Conservation (phyloP, 2,329 filamentous ascomycete genomes). For the Botrytis hyacinthi region DNA sequence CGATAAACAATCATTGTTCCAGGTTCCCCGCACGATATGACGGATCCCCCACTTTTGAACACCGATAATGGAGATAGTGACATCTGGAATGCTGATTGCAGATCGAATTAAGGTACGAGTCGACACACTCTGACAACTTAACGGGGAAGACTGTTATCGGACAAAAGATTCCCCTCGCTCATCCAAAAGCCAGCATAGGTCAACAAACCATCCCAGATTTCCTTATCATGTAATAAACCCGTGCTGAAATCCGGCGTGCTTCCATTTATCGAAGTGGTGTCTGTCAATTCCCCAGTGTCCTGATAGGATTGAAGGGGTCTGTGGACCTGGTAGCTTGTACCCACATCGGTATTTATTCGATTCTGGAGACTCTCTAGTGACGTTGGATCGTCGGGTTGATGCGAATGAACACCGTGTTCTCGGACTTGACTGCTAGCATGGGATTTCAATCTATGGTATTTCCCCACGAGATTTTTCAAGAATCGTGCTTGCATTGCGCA, state of each 20-base stretch:
- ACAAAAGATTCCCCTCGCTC: constrained; percentile 31
- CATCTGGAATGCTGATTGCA: not conserved
- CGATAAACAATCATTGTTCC: not conserved
- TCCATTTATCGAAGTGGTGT: not conserved
- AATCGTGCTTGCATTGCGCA: constrained; percentile 40
- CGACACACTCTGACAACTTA: not conserved
- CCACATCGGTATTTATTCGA: not conserved
- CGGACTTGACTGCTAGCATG: not conserved
- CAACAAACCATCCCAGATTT: constrained; percentile 37
- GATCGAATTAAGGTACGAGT: not conserved
- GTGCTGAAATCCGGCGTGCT: constrained; percentile 15
- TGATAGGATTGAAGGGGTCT: not conserved
- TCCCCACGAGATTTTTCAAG: constrained; percentile 32
- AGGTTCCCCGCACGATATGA: not conserved
- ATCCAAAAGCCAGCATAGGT: constrained; percentile 37
- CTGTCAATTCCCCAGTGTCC: not conserved
- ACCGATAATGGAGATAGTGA: constrained; percentile 2
- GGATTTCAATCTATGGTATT: constrained; percentile 24
- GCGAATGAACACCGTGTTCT: not conserved
- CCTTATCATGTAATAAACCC: constrained; percentile 29
- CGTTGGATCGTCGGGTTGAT: not conserved
- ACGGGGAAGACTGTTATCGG: constrained; percentile 10
- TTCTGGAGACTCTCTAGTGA: not conserved
- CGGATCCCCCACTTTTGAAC: constrained; percentile 4
- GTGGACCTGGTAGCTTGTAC: not conserved